Evolutionary conservation across 805 yeast species (phyloP), one percentile per base, ranked within the genome.

Genomic region (Ogataea saltuana): DNA sequence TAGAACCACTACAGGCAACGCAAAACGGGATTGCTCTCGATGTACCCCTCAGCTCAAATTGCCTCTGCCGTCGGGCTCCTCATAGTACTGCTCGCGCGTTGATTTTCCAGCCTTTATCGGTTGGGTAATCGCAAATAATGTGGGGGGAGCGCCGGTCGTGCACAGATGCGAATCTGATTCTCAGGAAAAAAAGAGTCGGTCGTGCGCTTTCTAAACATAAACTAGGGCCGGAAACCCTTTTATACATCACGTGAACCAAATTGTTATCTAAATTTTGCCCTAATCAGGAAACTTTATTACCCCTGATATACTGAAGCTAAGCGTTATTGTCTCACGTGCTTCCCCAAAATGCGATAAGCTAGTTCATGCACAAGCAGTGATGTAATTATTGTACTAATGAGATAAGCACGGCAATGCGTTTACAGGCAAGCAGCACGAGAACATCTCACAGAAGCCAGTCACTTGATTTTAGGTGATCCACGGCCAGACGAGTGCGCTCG

Each of bases 401-500:
- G n/a, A n/a, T n/a, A n/a, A n/a, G n/a, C n/a, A 5, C 4, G 8
- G 31, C 18, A 9, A 31, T 31, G 33, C 33, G 9, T 31, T 11
- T 7, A 16, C 16, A 15, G 11, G 19, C 20, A 11, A 22, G 11
- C 7, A 22, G 10, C 10, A 22, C 26, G 26, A 22, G 7, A 22
- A 22, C 26, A 22, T 6, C 18, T 34, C 12, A 22, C 27, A 23
- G 12, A 15, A 3, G 3, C 38, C 45, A 25, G 26, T 33, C 38
- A 7, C 13, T 42, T 31, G 35, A 13, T 26, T 34, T 44, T 39
- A 45, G 33, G 25, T 25, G 40, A 6, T 56, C 50, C 11, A 67
- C 35, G 17, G 67, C 69, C 22, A 55, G 60, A 33, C 53, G 13
- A 0, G 83, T 78, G 48, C 70, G 59, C 26, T 60, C 58, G 54